Base-by-base conservation (phyloP, 225 moss, liverwort and hornwort genomes). In the Lunularia cruciata region DNA sequence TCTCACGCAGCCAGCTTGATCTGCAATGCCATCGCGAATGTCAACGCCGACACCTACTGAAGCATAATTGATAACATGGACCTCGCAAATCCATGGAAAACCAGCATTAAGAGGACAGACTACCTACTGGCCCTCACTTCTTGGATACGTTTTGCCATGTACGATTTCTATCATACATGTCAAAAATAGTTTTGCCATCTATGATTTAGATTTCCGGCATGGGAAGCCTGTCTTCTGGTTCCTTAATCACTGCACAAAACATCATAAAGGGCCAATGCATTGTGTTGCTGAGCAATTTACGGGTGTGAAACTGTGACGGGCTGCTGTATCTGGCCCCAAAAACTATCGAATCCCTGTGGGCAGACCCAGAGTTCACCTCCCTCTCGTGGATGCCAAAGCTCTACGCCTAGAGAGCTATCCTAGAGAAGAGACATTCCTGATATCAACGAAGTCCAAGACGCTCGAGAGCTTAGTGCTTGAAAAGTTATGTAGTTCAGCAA, bases 61-160 rank as follows among this genome's bases (percentile, higher is more conserved):
- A 68, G 5, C 6, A 73, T 75, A n/a, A 83, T 83, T 36, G 30
- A 75, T 6, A 3, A 69, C 19, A 81, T 77, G 81, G 77, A 81
- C 35, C 43, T 81, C 19, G 55, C 65, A 7, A 81, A 77, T 8
- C 81, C 81, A 0, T 77, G 81, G 77, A 81, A 81, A 67, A 74
- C 81, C 2, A 54, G 69, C 49, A 55, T 77, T 25, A 81, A 81
- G 39, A 63, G 77, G 31, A 65, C 60, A 13, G 65, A 74, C 52
- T 77, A 70, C 45, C 81, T 77, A 27, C 8, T 81, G 13, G 73
- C 58, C 3, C 22, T 74, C 30, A 22, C 59, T 7, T 77, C 77
- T 0, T 81, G 81, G 77, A 28, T 60, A 0, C 73, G 66, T 15
- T 77, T 81, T 6, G 73, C 73, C 12, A 20, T 81, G 15, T 60